Conservation (phyloP, 306 rosid genomes). For the Quercus ilex region DNA sequence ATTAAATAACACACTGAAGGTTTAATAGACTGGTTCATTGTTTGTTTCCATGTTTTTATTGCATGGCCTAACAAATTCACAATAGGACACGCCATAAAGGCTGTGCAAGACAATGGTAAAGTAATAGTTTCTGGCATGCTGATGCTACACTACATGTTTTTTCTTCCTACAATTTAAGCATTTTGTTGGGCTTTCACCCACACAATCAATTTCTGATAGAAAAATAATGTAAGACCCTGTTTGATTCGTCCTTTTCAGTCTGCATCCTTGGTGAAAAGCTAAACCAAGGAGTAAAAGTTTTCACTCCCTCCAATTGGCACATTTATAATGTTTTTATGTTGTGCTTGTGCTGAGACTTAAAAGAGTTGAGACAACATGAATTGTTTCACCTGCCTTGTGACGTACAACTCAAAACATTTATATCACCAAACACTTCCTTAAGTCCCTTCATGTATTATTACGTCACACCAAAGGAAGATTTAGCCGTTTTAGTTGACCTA, state of each 20-base stretch:
- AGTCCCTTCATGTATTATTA: constrained; percentile 18
- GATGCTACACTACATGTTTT: neutral
- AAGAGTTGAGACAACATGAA: neutral
- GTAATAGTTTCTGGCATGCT: too few relatives aligned
- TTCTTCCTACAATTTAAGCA: too few relatives aligned
- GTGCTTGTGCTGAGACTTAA: neutral
- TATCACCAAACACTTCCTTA: constrained; percentile 14
- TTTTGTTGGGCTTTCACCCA: constrained; percentile 32
- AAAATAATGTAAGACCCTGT: neutral
- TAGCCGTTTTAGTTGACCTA: constrained; percentile 36
- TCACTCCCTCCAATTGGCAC: constrained; percentile 1
- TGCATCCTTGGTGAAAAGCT: neutral
- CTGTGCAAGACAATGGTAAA: too few relatives aligned
- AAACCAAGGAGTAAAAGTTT: neutral
- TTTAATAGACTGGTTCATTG: too few relatives aligned
- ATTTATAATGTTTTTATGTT: constrained; percentile 30
- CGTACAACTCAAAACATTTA: constrained; percentile 21
- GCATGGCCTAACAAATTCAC: too few relatives aligned
- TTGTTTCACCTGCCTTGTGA: constrained; percentile 25
- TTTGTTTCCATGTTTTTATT: too few relatives aligned
- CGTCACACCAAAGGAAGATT: constrained; percentile 32
- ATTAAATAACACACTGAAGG: too few relatives aligned
- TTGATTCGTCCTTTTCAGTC: constrained; percentile 4
- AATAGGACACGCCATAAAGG: too few relatives aligned
- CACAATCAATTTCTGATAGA: constrained; percentile 26